These are phyloP conservation scores for Phytophthora podocarpi DNA, from an alignment of 352 stramenopile genomes.

Conservation along the genomic window DNA sequence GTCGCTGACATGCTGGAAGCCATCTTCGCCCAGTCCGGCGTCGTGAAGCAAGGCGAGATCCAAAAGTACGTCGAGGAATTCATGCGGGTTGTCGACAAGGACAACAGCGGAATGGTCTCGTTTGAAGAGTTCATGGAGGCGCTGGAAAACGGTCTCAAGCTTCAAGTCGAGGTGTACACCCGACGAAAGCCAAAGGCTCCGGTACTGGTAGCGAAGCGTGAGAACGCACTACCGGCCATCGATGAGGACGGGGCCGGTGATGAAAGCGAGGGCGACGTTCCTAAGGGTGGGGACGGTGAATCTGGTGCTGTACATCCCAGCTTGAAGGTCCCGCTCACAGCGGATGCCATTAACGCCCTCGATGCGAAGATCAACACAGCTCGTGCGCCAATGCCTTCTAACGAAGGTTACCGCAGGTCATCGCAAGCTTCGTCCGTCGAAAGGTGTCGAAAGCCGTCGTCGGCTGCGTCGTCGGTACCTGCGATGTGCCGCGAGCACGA, in stretches of 20 bases:
- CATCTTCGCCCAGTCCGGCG: constrained; percentile 73
- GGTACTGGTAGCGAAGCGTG: constrained; percentile 18
- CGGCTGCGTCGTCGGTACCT: constrained; percentile 17
- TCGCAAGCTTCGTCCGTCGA: constrained; percentile 34
- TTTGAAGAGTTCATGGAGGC: constrained; percentile 87
- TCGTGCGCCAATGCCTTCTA: constrained; percentile 10
- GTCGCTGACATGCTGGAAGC: constrained; percentile 74
- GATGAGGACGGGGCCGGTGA: constrained; percentile 20
- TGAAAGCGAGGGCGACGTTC: constrained; percentile 12
- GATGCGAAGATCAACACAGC: constrained; percentile 21
- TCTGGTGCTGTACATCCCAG: not conserved
- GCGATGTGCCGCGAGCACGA: constrained; percentile 31
- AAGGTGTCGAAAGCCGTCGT: constrained; percentile 13
- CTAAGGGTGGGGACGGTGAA: constrained; percentile 10
- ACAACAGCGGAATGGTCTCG: constrained; percentile 71
- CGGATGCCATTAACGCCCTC: constrained; percentile 1
- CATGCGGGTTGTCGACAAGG: constrained; percentile 71
- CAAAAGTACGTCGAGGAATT: constrained; percentile 77
- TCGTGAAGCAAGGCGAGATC: constrained; percentile 66
- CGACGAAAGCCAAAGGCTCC: constrained; percentile 42
- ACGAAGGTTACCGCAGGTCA: constrained; percentile 11
- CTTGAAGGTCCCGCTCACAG: constrained; percentile 9
- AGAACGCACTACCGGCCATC: constrained; percentile 23
- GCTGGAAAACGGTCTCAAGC: constrained; percentile 71
- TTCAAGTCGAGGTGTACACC: constrained; percentile 80